phyloP scores from a whole-genome alignment of 805 yeast genomes.

The Ogataea paradorogensis region DNA sequence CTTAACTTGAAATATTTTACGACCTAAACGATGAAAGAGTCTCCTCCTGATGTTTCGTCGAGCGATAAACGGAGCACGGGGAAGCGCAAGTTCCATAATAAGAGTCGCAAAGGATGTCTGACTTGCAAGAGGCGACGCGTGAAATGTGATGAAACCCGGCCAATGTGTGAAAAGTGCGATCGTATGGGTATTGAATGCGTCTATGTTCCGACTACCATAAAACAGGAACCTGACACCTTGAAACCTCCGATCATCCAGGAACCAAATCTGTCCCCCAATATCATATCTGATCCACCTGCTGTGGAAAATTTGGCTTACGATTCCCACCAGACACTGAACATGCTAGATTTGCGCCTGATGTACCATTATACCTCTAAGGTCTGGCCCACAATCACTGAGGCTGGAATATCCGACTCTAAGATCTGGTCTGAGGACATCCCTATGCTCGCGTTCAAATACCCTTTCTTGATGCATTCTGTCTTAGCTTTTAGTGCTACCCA shows the following conservation, averaged over 20 bases:
- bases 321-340: constrained; percentile 44
- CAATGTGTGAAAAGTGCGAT: constrained; percentile 73
- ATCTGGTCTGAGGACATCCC: constrained; percentile 91
- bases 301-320: constrained; percentile 18
- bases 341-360: constrained; percentile 77
- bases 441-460: constrained; percentile 79
- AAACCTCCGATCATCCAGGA: constrained; percentile 11
- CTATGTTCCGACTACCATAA: constrained; percentile 33
- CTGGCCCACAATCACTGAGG: constrained; percentile 82
- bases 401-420: constrained; percentile 82
- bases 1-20: constrained; percentile 8
- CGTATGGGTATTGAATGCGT: constrained; percentile 79
- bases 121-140: constrained; percentile 89
- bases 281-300: constrained; percentile 30
- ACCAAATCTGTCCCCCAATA: constrained; percentile 31
- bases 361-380: constrained; percentile 85
- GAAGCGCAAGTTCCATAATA: constrained; percentile 84
- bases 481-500: constrained; percentile 93
- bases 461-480: constrained; percentile 88
- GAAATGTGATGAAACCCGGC: constrained; percentile 87
- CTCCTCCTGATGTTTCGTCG: not conserved
- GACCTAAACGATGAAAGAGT: constrained; percentile 10
- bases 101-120: constrained; percentile 84
- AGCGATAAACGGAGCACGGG: constrained; percentile 45
- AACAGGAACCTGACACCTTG: not conserved